Evolutionary conservation across 805 yeast species (phyloP).

Genomic region (Candida koratica): DNA sequence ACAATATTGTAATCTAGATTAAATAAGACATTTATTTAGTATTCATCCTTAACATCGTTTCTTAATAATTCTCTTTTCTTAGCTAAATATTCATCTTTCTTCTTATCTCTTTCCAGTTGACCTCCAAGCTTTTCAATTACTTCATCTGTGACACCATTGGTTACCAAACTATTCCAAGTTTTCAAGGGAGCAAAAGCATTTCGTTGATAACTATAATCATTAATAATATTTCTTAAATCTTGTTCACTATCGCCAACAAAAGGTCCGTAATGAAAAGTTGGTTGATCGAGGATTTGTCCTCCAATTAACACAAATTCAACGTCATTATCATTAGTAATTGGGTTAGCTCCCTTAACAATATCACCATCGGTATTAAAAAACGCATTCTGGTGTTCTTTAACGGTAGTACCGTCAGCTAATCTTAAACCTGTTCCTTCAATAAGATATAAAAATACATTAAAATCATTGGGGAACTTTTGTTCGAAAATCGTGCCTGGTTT

Average conservation of each 20-base stretch:
- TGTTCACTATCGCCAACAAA: conserved; percentile 74
- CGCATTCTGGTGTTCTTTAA: conserved; percentile 47
- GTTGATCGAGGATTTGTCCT: conserved; percentile 70
- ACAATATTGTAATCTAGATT: no score
- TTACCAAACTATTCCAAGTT: conserved; percentile 53
- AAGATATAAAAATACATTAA: conserved; percentile 68
- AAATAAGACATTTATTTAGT: conserved; percentile 3
- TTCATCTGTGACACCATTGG: conserved; percentile 39
- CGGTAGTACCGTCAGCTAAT: conserved; percentile 40
- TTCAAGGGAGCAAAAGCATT: conserved; percentile 69
- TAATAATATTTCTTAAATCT: conserved; percentile 63
- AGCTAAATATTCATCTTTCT: conserved; percentile 15
- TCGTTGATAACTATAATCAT: conserved; percentile 62
- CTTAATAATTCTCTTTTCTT: conserved; percentile 6
- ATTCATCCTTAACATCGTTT: conserved; percentile 13
- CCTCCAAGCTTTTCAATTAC: conserved; percentile 30
- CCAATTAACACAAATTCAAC: conserved; percentile 72
- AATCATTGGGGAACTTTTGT: conserved; percentile 57
- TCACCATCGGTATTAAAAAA: conserved; percentile 73
- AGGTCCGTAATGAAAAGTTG: conserved; percentile 84
- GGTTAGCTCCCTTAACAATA: conserved; percentile 45
- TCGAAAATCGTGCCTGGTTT: conserved; percentile 61
- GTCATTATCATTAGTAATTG: conserved; percentile 39
- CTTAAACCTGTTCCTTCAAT: conserved; percentile 53
- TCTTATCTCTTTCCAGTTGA: conserved; percentile 29